phyloP scores from a whole-genome alignment of 2,329 filamentous ascomycete species.

The Shiraia bambusicola region DNA sequence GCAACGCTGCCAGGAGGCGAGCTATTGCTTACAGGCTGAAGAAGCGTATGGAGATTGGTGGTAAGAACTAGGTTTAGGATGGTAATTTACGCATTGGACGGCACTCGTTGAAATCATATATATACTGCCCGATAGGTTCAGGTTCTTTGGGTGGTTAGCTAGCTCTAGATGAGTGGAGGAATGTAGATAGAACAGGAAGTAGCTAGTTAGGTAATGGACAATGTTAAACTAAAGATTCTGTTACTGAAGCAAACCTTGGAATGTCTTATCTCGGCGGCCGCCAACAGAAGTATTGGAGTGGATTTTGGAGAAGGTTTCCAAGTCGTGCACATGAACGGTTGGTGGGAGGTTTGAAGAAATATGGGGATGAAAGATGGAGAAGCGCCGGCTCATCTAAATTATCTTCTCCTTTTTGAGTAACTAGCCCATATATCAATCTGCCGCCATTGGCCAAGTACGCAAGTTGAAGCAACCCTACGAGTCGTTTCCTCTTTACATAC shows the following conservation, averaged over 20 bases:
- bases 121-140: conserved; percentile 16
- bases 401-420: background rate
- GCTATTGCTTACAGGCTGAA: conserved; percentile 57
- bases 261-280: too few relatives aligned
- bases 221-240: background rate
- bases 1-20: conserved; percentile 59
- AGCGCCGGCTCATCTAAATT: too few relatives aligned
- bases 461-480: too few relatives aligned
- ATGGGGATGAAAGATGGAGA: too few relatives aligned
- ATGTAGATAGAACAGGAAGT: background rate
- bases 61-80: conserved; percentile 18
- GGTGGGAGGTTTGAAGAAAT: too few relatives aligned
- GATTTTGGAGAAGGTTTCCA: too few relatives aligned
- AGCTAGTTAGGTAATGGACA: background rate
- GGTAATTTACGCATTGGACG: background rate
- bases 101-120: conserved; percentile 2
- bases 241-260: too few relatives aligned
- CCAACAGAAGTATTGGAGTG: too few relatives aligned
- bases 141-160: conserved; percentile 3
- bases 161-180: conserved; percentile 1
- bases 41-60: conserved; percentile 41
- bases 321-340: too few relatives aligned
- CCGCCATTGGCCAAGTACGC: too few relatives aligned
- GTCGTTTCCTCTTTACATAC: too few relatives aligned
- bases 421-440: background rate